These are phyloP conservation scores for Penicillium cataractarum DNA, from an alignment of 495 filamentous ascomycete species.

Conservation along the genomic window DNA sequence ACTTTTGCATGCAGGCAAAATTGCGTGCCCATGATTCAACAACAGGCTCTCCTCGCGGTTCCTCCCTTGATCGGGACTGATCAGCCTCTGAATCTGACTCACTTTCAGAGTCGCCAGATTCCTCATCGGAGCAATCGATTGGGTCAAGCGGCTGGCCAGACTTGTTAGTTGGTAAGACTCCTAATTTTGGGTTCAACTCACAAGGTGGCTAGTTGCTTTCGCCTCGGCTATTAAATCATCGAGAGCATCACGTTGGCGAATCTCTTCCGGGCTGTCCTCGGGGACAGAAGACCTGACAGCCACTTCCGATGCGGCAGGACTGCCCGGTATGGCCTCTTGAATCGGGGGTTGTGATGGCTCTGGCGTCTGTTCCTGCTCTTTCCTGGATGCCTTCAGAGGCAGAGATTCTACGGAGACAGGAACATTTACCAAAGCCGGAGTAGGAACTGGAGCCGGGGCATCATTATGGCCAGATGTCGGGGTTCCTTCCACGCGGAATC, in stretches of 20 bases:
- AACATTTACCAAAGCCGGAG: not conserved
- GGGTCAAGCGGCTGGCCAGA: constrained; percentile 46
- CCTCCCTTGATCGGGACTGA: constrained; percentile 20
- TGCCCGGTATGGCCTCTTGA: constrained; percentile 2
- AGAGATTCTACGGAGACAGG: constrained; percentile 20
- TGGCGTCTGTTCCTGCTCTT: constrained; percentile 20
- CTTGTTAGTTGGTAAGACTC: not conserved
- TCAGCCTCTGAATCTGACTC: constrained; percentile 30
- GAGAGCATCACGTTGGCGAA: constrained; percentile 49
- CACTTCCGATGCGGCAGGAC: not conserved
- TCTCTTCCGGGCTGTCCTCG: not conserved
- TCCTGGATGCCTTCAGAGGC: constrained; percentile 34
- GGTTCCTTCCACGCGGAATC: constrained; percentile 61
- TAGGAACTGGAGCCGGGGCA: not conserved
- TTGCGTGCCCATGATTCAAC: constrained; percentile 48
- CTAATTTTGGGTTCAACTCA: constrained; percentile 28
- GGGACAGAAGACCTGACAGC: not conserved
- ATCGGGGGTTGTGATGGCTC: constrained; percentile 19
- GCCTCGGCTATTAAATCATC: constrained; percentile 62
- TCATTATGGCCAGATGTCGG: constrained; percentile 17
- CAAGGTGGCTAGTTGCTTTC: constrained; percentile 56
- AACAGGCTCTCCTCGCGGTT: constrained; percentile 22
- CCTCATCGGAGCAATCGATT: constrained; percentile 33
- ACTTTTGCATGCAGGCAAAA: constrained; percentile 72
- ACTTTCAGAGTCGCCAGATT: constrained; percentile 21